Evolutionary conservation across 2,329 filamentous ascomycete species (phyloP).

Genomic region (Tolypocladium cylindrosporum): DNA sequence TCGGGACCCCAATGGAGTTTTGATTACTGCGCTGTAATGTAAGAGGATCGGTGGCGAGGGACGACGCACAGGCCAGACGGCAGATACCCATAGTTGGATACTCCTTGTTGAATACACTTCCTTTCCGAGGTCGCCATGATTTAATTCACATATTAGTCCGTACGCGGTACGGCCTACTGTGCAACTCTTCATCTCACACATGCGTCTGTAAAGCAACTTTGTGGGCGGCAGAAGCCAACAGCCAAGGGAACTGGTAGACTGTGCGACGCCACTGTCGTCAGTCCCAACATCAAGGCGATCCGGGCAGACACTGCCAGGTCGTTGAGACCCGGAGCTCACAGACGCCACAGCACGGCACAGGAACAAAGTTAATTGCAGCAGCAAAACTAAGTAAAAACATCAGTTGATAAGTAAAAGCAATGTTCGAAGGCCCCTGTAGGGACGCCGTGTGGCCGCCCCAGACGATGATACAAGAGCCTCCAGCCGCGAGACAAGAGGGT

Average conservation of each 20-base stretch:
- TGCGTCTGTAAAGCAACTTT: background rate
- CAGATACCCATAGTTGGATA: background rate
- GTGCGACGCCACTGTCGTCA: background rate
- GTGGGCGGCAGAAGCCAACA: background rate
- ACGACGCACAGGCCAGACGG: background rate
- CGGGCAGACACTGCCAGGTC: background rate
- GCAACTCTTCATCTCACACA: background rate
- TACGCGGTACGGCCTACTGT: background rate
- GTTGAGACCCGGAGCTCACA: background rate
- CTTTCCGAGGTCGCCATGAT: background rate
- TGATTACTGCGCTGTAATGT: constrained; percentile 8
- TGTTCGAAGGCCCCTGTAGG: background rate
- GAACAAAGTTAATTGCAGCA: background rate
- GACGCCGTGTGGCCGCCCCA: background rate
- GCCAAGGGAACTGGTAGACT: background rate
- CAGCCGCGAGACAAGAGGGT: background rate
- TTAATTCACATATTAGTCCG: background rate
- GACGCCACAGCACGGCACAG: background rate
- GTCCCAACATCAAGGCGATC: background rate
- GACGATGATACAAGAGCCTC: background rate
- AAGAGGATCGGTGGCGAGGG: background rate
- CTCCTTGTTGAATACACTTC: background rate
- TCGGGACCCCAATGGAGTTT: constrained; percentile 47
- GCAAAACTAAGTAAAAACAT: background rate
- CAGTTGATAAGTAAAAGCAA: background rate